Evolutionary conservation across 1,284 basidiomycete species (phyloP).

Genomic region (Cystobasidiaceae sp.): DNA sequence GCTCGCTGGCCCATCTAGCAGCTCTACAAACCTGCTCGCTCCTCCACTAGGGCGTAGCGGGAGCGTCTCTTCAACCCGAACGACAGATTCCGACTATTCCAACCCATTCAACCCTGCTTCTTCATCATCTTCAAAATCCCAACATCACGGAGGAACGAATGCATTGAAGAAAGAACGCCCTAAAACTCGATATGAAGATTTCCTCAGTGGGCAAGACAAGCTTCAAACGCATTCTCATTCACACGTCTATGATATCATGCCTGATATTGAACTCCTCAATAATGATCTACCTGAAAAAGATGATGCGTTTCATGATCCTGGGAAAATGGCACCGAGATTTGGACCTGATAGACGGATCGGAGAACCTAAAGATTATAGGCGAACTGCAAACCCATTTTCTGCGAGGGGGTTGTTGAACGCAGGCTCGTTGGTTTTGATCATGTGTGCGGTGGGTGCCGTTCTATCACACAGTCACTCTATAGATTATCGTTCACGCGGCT

Average conservation of each 20-base stretch:
- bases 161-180: constrained; percentile 26
- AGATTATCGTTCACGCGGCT: not conserved
- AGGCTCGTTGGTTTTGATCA: constrained; percentile 34
- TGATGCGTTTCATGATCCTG: constrained; percentile 34
- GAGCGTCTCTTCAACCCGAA: constrained; percentile 4
- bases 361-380: constrained; percentile 16
- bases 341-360: constrained; percentile 35
- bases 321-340: constrained; percentile 34
- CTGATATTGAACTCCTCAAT: constrained; percentile 26
- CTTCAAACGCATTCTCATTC: not conserved
- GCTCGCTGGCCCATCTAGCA: constrained; percentile 5
- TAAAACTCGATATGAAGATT: constrained; percentile 30
- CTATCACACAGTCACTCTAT: not conserved
- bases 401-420: constrained; percentile 32
- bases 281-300: constrained; percentile 27
- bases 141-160: constrained; percentile 1
- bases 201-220: constrained; percentile 14
- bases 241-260: constrained; percentile 27
- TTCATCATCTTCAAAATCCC: not conserved
- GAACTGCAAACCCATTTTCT: not conserved
- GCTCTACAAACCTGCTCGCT: constrained; percentile 14
- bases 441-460: constrained; percentile 10
- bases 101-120: too few species aligned
- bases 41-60: not conserved
- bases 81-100: too few species aligned